Evolutionary conservation across 1,284 basidiomycete genomes (phyloP).

Genomic region (Veloporphyrellus conicus): DNA sequence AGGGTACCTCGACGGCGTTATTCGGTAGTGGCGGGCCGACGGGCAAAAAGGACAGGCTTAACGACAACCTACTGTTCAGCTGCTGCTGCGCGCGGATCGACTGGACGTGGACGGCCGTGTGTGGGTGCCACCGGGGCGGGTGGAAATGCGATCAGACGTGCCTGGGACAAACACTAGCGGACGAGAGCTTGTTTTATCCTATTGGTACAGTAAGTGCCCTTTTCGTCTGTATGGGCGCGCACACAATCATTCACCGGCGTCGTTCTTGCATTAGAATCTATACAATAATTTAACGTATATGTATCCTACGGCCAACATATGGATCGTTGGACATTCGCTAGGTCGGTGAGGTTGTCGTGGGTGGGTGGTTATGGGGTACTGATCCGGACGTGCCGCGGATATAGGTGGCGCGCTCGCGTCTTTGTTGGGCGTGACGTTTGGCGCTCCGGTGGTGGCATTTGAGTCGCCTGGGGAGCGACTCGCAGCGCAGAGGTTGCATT

Average conservation of each 20-base stretch:
- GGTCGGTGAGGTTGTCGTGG: conserved; percentile 20
- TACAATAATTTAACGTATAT: conserved; percentile 93
- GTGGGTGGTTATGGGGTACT: neutral
- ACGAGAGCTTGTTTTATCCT: conserved; percentile 88
- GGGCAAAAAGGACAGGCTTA: conserved; percentile 85
- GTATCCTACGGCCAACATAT: conserved; percentile 90
- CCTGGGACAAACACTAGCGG: conserved; percentile 72
- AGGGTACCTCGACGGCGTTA: conserved; percentile 83
- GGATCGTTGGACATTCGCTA: conserved; percentile 86
- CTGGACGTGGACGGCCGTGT: conserved; percentile 94
- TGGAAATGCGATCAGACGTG: conserved; percentile 85
- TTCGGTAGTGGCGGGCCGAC: conserved; percentile 85
- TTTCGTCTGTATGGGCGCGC: neutral
- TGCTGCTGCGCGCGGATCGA: conserved; percentile 96
- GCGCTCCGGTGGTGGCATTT: conserved; percentile 85
- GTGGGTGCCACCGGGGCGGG: conserved; percentile 81
- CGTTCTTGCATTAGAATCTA: no score
- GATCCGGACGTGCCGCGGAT: neutral
- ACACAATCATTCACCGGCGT: no score
- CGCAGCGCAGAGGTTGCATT: conserved; percentile 81
- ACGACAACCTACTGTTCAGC: conserved; percentile 95
- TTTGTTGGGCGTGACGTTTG: conserved; percentile 89
- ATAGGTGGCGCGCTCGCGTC: conserved; percentile 79
- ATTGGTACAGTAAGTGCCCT: conserved; percentile 68
- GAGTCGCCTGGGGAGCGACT: conserved; percentile 90